A percentile compares a stretch with the other conserved stretches of the same genome.
Conservation (phyloP, 768 basidiomycete species). For the Mycena polygramma region DNA sequence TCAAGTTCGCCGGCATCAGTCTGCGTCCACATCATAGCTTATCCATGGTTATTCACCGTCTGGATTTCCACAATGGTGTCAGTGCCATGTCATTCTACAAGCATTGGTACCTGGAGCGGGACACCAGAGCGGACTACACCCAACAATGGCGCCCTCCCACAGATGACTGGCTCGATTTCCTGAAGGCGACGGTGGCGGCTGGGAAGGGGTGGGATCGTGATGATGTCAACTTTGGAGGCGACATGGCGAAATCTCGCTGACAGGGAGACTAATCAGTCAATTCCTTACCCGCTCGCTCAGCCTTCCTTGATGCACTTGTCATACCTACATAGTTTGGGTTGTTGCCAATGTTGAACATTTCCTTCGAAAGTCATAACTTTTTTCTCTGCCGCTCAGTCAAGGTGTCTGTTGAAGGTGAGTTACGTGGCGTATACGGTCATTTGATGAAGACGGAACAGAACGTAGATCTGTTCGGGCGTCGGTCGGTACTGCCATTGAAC, state of each 20-base stretch:
- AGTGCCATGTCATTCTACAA: slow-evolving; percentile 11
- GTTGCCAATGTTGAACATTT: slow-evolving; percentile 3
- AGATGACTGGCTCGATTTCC: slow-evolving; percentile 22
- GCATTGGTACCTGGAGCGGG: slow-evolving; percentile 21
- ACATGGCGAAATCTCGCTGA: neutral
- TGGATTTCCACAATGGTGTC: slow-evolving; percentile 20
- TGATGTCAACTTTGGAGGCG: slow-evolving; percentile 8
- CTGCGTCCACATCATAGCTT: slow-evolving; percentile 6
- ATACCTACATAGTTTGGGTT: neutral
- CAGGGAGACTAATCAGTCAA: neutral
- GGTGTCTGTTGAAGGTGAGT: no score
- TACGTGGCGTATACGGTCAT: no score
- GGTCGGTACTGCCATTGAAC: no score
- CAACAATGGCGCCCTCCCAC: slow-evolving; percentile 22
- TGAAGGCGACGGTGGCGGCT: slow-evolving; percentile 21
- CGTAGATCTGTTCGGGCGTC: no score
- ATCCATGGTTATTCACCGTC: slow-evolving; percentile 18
- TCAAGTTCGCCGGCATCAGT: neutral
- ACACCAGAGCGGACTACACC: slow-evolving; percentile 18
- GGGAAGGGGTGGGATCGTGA: slow-evolving; percentile 24
- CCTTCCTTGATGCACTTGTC: neutral
- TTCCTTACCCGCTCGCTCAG: neutral
- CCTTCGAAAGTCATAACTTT: neutral
- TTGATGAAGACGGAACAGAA: no score
- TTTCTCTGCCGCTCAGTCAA: no score